These are phyloP conservation scores for Pythium biforme DNA, from an alignment of 352 stramenopile species.

Conservation along the genomic window DNA sequence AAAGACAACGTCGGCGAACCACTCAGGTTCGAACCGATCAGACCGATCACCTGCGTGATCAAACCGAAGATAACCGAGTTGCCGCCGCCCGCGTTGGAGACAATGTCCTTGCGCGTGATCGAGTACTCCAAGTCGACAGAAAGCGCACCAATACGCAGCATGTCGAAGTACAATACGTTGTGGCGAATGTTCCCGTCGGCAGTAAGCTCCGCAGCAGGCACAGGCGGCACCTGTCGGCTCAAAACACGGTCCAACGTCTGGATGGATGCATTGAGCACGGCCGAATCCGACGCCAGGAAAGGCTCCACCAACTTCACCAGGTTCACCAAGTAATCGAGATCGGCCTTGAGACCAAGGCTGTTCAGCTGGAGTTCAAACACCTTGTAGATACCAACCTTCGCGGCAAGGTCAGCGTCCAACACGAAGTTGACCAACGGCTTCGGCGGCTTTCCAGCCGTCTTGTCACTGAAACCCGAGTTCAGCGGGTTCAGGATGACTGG, in stretches of 20 bases:
- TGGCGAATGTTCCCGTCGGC: constrained; percentile 68
- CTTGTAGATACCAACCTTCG: constrained; percentile 82
- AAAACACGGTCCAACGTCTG: constrained; percentile 63
- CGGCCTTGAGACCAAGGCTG: constrained; percentile 73
- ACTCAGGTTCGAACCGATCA: constrained; percentile 84
- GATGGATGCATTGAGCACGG: constrained; percentile 53
- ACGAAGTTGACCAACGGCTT: constrained; percentile 70
- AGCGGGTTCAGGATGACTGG: constrained; percentile 82
- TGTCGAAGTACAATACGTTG: constrained; percentile 82
- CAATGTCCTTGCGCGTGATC: constrained; percentile 84
- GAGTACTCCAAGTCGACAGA: constrained; percentile 79
- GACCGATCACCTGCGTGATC: constrained; percentile 74
- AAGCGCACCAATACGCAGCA: constrained; percentile 71
- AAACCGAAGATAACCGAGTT: constrained; percentile 81
- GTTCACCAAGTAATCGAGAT: constrained; percentile 85
- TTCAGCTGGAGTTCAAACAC: constrained; percentile 71
- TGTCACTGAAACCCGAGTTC: constrained; percentile 78
- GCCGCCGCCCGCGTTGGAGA: constrained; percentile 50
- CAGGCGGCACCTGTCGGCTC: constrained; percentile 51
- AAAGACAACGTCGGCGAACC: constrained; percentile 83
- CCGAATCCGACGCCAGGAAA: constrained; percentile 70
- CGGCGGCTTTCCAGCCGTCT: constrained; percentile 50
- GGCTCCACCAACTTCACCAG: constrained; percentile 80
- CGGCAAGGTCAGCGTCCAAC: constrained; percentile 71
- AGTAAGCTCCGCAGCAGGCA: constrained; percentile 55